Evolutionary conservation across 2,329 filamentous ascomycete genomes (phyloP).

Genomic region (Colletotrichum somersetense): DNA sequence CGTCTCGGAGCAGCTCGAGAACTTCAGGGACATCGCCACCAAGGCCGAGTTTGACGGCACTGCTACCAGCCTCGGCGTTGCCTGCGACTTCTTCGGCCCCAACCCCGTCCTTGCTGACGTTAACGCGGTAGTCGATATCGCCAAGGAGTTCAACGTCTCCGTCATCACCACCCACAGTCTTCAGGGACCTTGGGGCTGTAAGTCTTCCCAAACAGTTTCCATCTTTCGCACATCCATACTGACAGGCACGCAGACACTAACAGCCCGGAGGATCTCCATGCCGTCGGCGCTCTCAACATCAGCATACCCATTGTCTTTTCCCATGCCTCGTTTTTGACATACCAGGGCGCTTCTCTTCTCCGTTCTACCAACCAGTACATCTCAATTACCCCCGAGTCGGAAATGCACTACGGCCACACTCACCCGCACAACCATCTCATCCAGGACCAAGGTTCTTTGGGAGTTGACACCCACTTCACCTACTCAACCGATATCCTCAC

Average conservation of each 20-base stretch:
- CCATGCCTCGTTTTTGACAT: constrained; percentile 61
- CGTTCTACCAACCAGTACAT: constrained; percentile 64
- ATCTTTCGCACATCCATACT: background rate
- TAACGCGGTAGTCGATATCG: constrained; percentile 50
- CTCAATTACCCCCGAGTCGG: constrained; percentile 70
- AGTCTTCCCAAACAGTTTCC: constrained; percentile 22
- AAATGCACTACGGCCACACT: constrained; percentile 69
- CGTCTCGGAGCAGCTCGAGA: constrained; percentile 51
- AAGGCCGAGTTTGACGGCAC: constrained; percentile 46
- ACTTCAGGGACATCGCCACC: constrained; percentile 54
- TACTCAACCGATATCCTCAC: constrained; percentile 64
- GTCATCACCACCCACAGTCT: constrained; percentile 62
- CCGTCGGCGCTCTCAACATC: constrained; percentile 56
- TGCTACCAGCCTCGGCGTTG: constrained; percentile 55
- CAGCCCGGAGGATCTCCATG: constrained; percentile 54
- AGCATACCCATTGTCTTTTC: constrained; percentile 64
- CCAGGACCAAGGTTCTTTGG: constrained; percentile 65
- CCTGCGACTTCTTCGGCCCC: constrained; percentile 55
- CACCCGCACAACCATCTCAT: constrained; percentile 58
- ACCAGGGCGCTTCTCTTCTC: constrained; percentile 56
- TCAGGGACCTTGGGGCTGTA: constrained; percentile 55
- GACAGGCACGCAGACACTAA: constrained; percentile 47
- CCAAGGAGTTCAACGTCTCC: constrained; percentile 55
- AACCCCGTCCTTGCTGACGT: constrained; percentile 47
- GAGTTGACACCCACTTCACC: constrained; percentile 67